Base-by-base conservation (phyloP, 805 yeast species). In the Sugiyamaella floridensis region DNA sequence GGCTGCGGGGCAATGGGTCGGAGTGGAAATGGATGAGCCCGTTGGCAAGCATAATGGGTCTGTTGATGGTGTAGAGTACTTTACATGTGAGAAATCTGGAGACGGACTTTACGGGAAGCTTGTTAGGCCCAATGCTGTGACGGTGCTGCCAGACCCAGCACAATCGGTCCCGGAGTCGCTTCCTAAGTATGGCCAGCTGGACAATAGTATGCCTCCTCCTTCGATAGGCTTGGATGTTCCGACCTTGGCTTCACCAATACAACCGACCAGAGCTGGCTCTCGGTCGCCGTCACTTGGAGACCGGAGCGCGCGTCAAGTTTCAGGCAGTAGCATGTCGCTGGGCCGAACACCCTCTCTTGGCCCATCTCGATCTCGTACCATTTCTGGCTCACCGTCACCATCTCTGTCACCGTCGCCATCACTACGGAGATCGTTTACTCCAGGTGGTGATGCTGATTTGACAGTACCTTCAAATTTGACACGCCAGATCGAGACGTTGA, bases 1-100 rank as follows among this genome's bases (percentile, higher is more conserved):
- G 29, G 59, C 67, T 1, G 55, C 62, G 1, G 62, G 66, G 1
- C 60, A 60, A 5, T 92, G 97, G 97, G 76, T 86, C 29, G 98
- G 98, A 0, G 77, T 92, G 2, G 87, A 84, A 60, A 81, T 90
- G 55, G 92, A 86, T 58, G 86, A 83, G 56, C 89, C 97, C 0
- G 76, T 77, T 3, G 98, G 98, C 2, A 87, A 85, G 66, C 89
- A 90, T 62, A 79, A 88, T 63, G 98, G 98, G 0, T 69, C 79
- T 18, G 74, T 89, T 29, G 80, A 80, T 32, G 89, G 87, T 0
- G 64, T 60, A 0, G 61, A 72, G 40, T 77, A 85, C 58, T 90
- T 92, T 64, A 63, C 70, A 2, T 80, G 89, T 40, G 60, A 62
- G 4, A 75, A 76, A n/a, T 22, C 40, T 19, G 20, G 26, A 12